Percentiles rank a stretch among this genome's conserved stretches.
Conservation (phyloP, 768 basidiomycete genomes). For the Brasilioporus rufonigricans region DNA sequence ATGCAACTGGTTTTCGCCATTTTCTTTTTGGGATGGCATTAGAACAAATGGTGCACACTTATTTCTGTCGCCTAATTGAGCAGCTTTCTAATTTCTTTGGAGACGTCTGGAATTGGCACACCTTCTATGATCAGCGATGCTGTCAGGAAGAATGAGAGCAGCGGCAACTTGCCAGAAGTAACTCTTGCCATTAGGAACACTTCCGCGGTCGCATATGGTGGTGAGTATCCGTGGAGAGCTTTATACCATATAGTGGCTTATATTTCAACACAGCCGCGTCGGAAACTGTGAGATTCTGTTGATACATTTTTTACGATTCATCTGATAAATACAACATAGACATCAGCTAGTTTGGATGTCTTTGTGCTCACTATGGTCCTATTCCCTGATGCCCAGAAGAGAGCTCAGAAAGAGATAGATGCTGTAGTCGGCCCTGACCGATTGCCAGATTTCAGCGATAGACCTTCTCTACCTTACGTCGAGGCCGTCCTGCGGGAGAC, state of each 20-base stretch:
- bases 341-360: constrained; percentile 16
- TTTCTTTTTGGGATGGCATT: constrained; percentile 24
- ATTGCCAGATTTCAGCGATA: constrained; percentile 24
- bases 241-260: not conserved
- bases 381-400: constrained; percentile 23
- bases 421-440: constrained; percentile 18
- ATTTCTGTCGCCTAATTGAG: not conserved
- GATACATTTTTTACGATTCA: not conserved
- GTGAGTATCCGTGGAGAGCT: constrained; percentile 4
- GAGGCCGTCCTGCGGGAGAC: constrained; percentile 24
- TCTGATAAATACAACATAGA: constrained; percentile 11
- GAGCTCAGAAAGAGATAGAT: constrained; percentile 26
- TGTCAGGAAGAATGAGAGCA: constrained; percentile 18
- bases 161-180: constrained; percentile 20
- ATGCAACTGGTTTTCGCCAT: constrained; percentile 17
- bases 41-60: constrained; percentile 19
- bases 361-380: constrained; percentile 31
- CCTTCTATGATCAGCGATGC: constrained; percentile 23
- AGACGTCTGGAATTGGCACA: constrained; percentile 17
- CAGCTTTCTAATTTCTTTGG: not conserved
- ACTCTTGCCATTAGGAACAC: constrained; percentile 19
- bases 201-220: constrained; percentile 24
- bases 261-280: constrained; percentile 18
- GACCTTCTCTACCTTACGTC: constrained; percentile 23
- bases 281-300: constrained; percentile 23